Evolutionary conservation across 495 filamentous ascomycete species (phyloP).

Genomic region (Paragyromitra xinjiangensis): DNA sequence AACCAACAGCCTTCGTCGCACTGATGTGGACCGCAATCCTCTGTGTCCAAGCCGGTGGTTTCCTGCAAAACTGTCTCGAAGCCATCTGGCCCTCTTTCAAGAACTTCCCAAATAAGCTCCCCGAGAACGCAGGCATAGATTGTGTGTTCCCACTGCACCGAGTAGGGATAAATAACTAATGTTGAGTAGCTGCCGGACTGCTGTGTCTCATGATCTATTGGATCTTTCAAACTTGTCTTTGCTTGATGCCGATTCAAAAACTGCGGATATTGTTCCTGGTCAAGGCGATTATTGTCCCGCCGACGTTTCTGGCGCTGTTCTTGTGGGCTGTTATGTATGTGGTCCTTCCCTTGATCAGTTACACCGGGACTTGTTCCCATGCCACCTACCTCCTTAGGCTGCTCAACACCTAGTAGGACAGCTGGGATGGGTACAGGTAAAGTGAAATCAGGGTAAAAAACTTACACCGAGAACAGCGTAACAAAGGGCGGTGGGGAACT

Average conservation of each 20-base stretch:
- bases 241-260: slow-evolving; percentile 63
- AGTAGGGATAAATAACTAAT: slow-evolving; percentile 10
- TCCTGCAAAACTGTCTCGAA: slow-evolving; percentile 61
- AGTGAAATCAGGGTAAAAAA: neutral
- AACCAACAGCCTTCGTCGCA: slow-evolving; percentile 61
- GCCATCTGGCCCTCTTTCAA: slow-evolving; percentile 74
- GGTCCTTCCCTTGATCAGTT: neutral
- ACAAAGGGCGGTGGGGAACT: slow-evolving; percentile 60
- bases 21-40: slow-evolving; percentile 65
- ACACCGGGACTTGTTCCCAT: neutral
- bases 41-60: slow-evolving; percentile 62
- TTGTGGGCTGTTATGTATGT: slow-evolving; percentile 62
- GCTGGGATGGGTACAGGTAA: neutral
- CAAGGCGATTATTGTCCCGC: slow-evolving; percentile 65
- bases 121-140: slow-evolving; percentile 61
- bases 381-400: neutral
- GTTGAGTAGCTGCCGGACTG: slow-evolving; percentile 59
- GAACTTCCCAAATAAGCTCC: slow-evolving; percentile 64
- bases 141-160: slow-evolving; percentile 43
- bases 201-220: slow-evolving; percentile 65
- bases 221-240: slow-evolving; percentile 61
- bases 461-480: slow-evolving; percentile 30
- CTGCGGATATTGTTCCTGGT: slow-evolving; percentile 67
- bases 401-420: neutral
- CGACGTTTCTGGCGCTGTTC: slow-evolving; percentile 63